Percentiles rank a stretch among this genome's conserved stretches.
phyloP scores from a whole-genome alignment of 148 eudicot species.

The Selenicereus undatus region DNA sequence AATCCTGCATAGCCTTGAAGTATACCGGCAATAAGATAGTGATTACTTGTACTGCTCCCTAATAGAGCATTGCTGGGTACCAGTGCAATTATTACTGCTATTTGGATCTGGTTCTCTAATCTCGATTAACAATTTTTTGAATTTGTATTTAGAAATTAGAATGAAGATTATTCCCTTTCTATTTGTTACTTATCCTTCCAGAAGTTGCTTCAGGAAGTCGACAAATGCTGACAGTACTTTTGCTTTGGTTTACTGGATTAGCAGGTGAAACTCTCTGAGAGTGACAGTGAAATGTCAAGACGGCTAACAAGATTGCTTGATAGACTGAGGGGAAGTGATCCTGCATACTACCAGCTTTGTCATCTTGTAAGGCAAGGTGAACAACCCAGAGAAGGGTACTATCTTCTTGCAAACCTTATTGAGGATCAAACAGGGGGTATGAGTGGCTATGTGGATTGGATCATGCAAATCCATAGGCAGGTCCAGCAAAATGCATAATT shows the following conservation, averaged over 20 bases:
- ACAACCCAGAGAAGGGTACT: conserved; percentile 91
- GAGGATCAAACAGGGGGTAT: conserved; percentile 84
- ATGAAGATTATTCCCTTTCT: background rate
- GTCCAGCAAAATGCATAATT: conserved; percentile 69
- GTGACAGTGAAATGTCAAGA: conserved; percentile 70
- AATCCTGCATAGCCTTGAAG: too few relatives aligned
- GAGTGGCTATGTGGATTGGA: conserved; percentile 84
- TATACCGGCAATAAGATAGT: background rate
- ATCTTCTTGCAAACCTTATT: conserved; percentile 70
- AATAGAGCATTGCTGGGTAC: background rate
- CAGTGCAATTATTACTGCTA: background rate
- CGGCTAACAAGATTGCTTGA: conserved; percentile 57
- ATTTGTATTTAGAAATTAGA: conserved; percentile 10
- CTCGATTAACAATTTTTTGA: background rate
- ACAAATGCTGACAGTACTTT: conserved; percentile 10
- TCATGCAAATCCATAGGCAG: conserved; percentile 71
- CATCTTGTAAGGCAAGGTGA: conserved; percentile 95
- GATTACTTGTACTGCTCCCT: background rate
- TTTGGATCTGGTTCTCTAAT: background rate
- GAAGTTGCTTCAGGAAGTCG: background rate
- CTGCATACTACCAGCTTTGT: conserved; percentile 73
- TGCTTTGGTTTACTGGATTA: conserved; percentile 8
- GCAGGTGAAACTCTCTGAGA: conserved; percentile 56
- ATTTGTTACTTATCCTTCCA: background rate
- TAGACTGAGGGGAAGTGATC: conserved; percentile 59